Evolutionary conservation across 2,329 filamentous ascomycete species (phyloP).

Genomic region (Escovopsis sp.): DNA sequence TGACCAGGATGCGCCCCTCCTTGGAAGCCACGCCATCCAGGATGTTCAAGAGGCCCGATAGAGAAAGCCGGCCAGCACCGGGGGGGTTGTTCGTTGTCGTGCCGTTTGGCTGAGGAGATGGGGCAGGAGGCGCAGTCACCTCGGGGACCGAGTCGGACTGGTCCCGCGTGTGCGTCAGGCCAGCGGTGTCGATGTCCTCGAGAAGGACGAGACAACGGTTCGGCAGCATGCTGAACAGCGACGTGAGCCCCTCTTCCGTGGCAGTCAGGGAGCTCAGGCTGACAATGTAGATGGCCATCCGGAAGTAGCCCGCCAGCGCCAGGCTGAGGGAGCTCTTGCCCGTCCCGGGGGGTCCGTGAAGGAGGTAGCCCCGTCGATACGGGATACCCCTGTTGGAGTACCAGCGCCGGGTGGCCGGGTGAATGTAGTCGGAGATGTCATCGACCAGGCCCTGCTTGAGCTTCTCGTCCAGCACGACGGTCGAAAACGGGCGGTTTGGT

Average conservation of each 20-base stretch:
- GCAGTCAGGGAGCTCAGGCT: constrained; percentile 48
- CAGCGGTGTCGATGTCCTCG: constrained; percentile 63
- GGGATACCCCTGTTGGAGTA: constrained; percentile 75
- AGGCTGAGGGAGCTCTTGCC: constrained; percentile 63
- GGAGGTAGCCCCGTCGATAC: constrained; percentile 69
- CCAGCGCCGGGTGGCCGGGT: constrained; percentile 54
- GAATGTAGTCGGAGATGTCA: constrained; percentile 49
- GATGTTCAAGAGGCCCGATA: constrained; percentile 68
- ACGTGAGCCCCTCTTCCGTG: constrained; percentile 49
- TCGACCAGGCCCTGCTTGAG: constrained; percentile 44
- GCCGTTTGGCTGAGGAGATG: not conserved
- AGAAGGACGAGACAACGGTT: constrained; percentile 58
- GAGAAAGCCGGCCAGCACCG: constrained; percentile 35
- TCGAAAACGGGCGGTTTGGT: constrained; percentile 45
- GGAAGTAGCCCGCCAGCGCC: constrained; percentile 55
- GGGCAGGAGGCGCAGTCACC: not conserved
- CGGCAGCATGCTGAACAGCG: constrained; percentile 52
- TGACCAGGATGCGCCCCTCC: constrained; percentile 48
- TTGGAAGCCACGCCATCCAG: constrained; percentile 59
- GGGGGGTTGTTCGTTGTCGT: constrained; percentile 1
- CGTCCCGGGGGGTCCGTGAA: constrained; percentile 68
- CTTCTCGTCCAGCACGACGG: constrained; percentile 47
- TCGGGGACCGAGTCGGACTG: constrained; percentile 7
- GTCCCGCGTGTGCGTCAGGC: constrained; percentile 47
- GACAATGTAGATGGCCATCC: constrained; percentile 58